Evolutionary conservation across 2,329 filamentous ascomycete species (phyloP).

Genomic region (Aspergillus felis): DNA sequence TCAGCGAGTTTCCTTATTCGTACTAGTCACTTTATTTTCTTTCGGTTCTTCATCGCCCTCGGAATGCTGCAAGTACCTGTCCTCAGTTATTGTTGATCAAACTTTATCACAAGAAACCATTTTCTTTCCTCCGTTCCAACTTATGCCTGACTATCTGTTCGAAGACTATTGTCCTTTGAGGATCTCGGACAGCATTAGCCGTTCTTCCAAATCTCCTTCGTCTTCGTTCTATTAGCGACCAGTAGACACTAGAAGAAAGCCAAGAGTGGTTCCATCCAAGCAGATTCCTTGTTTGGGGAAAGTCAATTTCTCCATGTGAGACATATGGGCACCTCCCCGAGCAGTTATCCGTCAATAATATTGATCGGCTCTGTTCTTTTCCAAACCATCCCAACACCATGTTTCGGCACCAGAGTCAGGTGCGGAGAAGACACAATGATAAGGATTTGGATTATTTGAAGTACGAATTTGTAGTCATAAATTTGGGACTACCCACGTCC

Average conservation of each 20-base stretch:
- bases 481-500: background rate
- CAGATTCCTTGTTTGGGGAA: background rate
- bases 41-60: background rate
- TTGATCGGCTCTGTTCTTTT: conserved; percentile 1
- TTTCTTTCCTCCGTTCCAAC: background rate
- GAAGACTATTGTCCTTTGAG: background rate
- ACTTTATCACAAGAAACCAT: background rate
- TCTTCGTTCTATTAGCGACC: background rate
- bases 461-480: background rate
- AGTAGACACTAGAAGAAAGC: conserved; percentile 19
- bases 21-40: background rate
- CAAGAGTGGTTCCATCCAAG: conserved; percentile 13
- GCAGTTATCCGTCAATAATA: background rate
- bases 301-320: conserved; percentile 4
- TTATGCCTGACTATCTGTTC: background rate
- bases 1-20: background rate
- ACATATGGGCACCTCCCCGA: conserved; percentile 11
- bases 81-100: background rate
- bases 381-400: conserved; percentile 14
- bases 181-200: background rate
- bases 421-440: background rate
- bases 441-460: background rate
- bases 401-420: background rate
- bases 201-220: background rate
- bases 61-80: background rate